These are phyloP conservation scores for Saturnispora besseyi DNA, from an alignment of 805 yeast genomes.

Conservation along the genomic window DNA sequence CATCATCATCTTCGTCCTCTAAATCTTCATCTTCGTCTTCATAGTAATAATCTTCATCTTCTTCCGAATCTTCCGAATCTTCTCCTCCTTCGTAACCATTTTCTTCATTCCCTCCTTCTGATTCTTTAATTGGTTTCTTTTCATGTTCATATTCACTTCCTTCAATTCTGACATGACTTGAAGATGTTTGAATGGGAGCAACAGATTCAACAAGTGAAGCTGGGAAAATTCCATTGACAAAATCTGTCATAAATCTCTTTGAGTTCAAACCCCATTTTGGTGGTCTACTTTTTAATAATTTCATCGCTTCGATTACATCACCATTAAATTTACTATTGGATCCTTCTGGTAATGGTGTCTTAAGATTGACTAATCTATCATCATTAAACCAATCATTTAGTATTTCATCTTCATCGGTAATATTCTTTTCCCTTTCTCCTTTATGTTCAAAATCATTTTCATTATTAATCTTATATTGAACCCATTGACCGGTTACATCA, in stretches of 20 bases:
- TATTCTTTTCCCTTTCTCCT: not conserved
- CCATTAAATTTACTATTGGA: slow-evolving; percentile 11
- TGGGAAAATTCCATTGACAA: slow-evolving; percentile 20
- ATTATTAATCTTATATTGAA: slow-evolving; percentile 1
- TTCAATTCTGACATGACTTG: slow-evolving; percentile 11
- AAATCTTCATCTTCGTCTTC: not conserved
- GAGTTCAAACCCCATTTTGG: slow-evolving; percentile 27
- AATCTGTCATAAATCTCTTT: slow-evolving; percentile 27
- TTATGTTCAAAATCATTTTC: not conserved
- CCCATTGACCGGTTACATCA: slow-evolving; percentile 3
- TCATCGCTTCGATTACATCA: not conserved
- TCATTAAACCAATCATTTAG: slow-evolving; percentile 15
- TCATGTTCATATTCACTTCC: slow-evolving; percentile 22
- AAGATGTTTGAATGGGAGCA: not conserved
- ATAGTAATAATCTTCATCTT: slow-evolving; percentile 4
- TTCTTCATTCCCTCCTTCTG: slow-evolving; percentile 14
- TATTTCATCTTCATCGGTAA: slow-evolving; percentile 3
- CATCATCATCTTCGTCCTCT: not conserved
- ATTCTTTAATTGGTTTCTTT: slow-evolving; percentile 26
- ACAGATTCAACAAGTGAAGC: slow-evolving; percentile 9
- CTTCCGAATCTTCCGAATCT: slow-evolving; percentile 6
- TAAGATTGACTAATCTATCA: slow-evolving; percentile 21
- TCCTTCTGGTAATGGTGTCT: slow-evolving; percentile 16
- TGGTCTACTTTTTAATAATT: slow-evolving; percentile 10
- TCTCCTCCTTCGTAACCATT: slow-evolving; percentile 16